Base-by-base conservation (phyloP, 2,329 filamentous ascomycete genomes). In the Calonectria henricotiae region DNA sequence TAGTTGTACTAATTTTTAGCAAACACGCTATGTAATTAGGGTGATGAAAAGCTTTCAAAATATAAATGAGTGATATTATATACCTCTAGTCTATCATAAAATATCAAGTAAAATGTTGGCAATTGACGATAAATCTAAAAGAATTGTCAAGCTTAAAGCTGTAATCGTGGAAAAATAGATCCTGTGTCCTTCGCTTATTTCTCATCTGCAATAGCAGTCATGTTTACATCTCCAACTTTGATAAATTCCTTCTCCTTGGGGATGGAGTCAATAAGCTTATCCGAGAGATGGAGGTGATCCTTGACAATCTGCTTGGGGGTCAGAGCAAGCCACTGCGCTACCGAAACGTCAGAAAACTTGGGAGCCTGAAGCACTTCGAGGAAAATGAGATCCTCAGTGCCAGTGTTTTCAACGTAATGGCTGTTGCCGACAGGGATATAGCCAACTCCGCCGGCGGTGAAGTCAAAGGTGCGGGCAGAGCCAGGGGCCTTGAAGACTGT, bases 221-320 rank as follows among this genome's bases (percentile, higher is more conserved):
- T 23, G 23, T 60, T 39, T 5, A 65, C 27, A 8, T 65, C 25
- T 25, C 62, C 62, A 7, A 54, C 39, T 27, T 65, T 65, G 12
- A 65, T 65, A 9, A 46, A 65, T 39, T 65, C 47, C 49, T 65
- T 65, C 49, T 65, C 62, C 37, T 65, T 65, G 12, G 62, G 62
- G 7, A 65, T n/a, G 9, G 62, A 65, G 20, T 65, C 62, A 9
- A 65, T 55, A 1, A 65, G 46, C 39, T 44, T 17, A n/a, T 65
- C 49, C 3, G 62, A 58, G 12, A 65, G 39, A 2, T 44, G 13
- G 5, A 65, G 39, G n/a, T 65, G 62, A n/a, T 65, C 62, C 27
- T 65, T 65, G 25, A 65, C 62, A 20, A 65, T 27, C 37, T 65
- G 62, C 49, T 65, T 65, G 4, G 62, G 62, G 3, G 62, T 65